Evolutionary conservation across 768 basidiomycete genomes (phyloP), one percentile per base, ranked within the genome.

Genomic region (Pleurotus eryngii): DNA sequence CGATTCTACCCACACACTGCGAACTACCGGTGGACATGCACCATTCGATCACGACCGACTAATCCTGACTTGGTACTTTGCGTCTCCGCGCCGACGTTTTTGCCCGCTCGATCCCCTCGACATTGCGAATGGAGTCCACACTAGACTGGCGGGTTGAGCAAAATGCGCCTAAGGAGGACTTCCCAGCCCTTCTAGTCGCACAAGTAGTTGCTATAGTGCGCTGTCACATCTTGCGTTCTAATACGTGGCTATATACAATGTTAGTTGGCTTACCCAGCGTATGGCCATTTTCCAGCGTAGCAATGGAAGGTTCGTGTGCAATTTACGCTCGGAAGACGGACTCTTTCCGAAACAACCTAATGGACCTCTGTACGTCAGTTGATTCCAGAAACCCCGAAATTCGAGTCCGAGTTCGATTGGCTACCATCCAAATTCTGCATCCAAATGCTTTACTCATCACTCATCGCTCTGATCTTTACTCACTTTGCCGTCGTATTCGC

Each of bases 151-250:
- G 30, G 30, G 51, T 18, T 20, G 39, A 18, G 39, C 51, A 17
- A 18, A 45, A 22, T 45, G 18, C 38, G 51, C 39, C 51, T 54
- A 54, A 26, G 20, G 39, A 3, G 14, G 38, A 38, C 51, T 54
- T 54, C 18, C 39, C n/a, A 50, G 6, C 24, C 39, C 51, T 54
- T 54, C 51, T 54, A 54, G 51, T 42, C 49, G 24, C 39, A n/a
- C 42, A 37, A 54, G 39, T 54, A 42, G 51, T 54, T 24, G 51
- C 51, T 54, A 54, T 54, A 54, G 51, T n/a, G 17, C 24, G 37
- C 51, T 54, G 51, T 54, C 51, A 42, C 51, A 17, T 51, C 49
- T 35, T 37, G 49, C 37, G 39, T 24, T 20, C 51, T 42, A 40
- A 42, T 54, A 42, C 51, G 39, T 54, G 51, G 51, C 39, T 11